Conservation (phyloP, 192 early-diverging fungal genomes). For the Coemansia sp. region DNA sequence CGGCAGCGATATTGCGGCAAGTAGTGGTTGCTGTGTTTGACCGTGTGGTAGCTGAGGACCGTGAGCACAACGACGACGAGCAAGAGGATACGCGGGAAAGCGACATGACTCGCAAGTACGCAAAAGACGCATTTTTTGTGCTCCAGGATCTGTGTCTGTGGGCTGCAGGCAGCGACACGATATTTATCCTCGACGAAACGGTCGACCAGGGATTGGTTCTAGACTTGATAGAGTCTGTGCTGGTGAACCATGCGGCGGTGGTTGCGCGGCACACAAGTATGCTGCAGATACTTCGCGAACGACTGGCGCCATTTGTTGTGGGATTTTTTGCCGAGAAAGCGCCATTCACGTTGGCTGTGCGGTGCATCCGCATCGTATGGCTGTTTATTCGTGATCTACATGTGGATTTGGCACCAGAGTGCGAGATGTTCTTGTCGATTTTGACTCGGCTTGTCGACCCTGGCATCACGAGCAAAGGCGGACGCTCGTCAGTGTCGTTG, state of each 20-base stretch:
- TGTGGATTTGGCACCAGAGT: constrained; percentile 62
- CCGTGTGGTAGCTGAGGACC: constrained; percentile 42
- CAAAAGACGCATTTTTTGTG: constrained; percentile 83
- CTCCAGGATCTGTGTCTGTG: constrained; percentile 89
- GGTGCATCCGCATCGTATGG: constrained; percentile 77
- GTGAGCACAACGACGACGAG: background rate
- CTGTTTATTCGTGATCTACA: constrained; percentile 69
- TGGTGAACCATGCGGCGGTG: constrained; percentile 74
- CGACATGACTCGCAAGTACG: constrained; percentile 56
- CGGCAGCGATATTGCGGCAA: constrained; percentile 49
- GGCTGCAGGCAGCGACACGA: constrained; percentile 65
- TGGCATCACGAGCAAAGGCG: constrained; percentile 48
- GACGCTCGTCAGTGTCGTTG: constrained; percentile 15
- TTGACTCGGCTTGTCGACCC: constrained; percentile 80
- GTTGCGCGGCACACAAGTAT: constrained; percentile 81
- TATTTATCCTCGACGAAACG: constrained; percentile 56
- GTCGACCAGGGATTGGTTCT: constrained; percentile 77
- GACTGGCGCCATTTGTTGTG: constrained; percentile 87
- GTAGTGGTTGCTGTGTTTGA: constrained; percentile 54
- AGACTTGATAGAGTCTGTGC: constrained; percentile 89
- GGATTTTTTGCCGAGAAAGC: constrained; percentile 85
- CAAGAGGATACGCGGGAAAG: constrained; percentile 15
- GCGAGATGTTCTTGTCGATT: constrained; percentile 93
- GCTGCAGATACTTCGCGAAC: constrained; percentile 68
- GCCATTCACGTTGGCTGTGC: constrained; percentile 81